These are phyloP conservation scores for Porodaedalea pini DNA, from an alignment of 1,284 basidiomycete species.

Conservation along the genomic window DNA sequence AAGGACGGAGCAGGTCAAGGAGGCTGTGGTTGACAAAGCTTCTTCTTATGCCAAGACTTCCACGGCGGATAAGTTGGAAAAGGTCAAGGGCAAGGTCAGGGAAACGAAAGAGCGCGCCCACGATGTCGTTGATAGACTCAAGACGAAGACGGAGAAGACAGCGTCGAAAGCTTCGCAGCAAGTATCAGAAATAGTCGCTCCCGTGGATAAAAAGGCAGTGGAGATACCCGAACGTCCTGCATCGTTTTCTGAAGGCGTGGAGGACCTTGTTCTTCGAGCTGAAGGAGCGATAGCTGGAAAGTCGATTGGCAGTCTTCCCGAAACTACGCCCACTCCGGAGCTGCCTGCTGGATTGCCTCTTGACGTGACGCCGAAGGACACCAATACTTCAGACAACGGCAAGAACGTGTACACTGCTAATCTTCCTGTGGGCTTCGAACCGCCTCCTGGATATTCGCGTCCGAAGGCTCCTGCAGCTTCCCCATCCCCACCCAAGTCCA, in stretches of 20 bases:
- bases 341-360: too few relatives aligned
- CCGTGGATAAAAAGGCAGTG: conserved; percentile 34
- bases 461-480: conserved; percentile 37
- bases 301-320: conserved; percentile 30
- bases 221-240: conserved; percentile 32
- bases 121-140: conserved; percentile 43
- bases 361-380: conserved; percentile 25
- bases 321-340: conserved; percentile 31
- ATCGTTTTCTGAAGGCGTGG: conserved; percentile 57
- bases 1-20: conserved; percentile 8
- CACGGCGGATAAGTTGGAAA: conserved; percentile 35
- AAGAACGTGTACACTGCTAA: conserved; percentile 64
- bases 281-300: conserved; percentile 62
- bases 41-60: conserved; percentile 22
- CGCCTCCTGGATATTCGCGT: conserved; percentile 79
- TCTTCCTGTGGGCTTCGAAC: conserved; percentile 89
- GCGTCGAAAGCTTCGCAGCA: conserved; percentile 36
- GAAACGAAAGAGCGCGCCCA: conserved; percentile 48
- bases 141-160: conserved; percentile 46
- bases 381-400: conserved; percentile 32
- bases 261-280: conserved; percentile 62
- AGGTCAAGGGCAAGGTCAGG: conserved; percentile 35
- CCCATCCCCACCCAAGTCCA: conserved; percentile 33
- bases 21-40: conserved; percentile 9
- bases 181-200: conserved; percentile 29